A percentile compares a stretch with the other conserved stretches of the same genome.
Evolutionary conservation across 2,329 filamentous ascomycete genomes (phyloP).

Genomic region (Alternaria sp.): DNA sequence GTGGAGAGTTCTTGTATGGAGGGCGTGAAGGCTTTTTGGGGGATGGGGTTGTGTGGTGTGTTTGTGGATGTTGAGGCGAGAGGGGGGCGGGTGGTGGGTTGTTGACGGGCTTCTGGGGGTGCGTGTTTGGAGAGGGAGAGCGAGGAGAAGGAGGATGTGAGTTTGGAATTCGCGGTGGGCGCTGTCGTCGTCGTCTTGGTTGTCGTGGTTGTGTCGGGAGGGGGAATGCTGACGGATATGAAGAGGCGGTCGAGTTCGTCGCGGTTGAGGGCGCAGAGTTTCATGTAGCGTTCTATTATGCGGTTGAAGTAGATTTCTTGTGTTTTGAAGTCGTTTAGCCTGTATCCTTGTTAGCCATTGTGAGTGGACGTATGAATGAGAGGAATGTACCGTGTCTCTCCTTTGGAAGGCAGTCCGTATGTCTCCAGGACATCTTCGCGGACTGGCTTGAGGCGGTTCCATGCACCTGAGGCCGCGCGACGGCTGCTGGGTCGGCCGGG

Average conservation of each 20-base stretch:
- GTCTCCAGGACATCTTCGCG: slow-evolving; percentile 78
- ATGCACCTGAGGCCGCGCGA: slow-evolving; percentile 47
- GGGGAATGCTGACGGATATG: slow-evolving; percentile 61
- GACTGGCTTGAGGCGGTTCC: slow-evolving; percentile 68
- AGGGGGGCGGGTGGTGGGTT: not conserved
- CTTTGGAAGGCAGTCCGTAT: slow-evolving; percentile 88
- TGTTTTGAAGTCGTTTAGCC: slow-evolving; percentile 67
- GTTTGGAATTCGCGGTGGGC: slow-evolving; percentile 6
- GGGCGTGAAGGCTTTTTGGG: slow-evolving; percentile 35
- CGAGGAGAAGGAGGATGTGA: slow-evolving; percentile 20
- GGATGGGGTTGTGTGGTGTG: slow-evolving; percentile 30
- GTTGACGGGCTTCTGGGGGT: slow-evolving; percentile 4
- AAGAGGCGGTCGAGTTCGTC: slow-evolving; percentile 79
- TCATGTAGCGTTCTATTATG: slow-evolving; percentile 88
- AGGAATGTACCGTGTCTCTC: slow-evolving; percentile 73
- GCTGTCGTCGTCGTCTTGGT: slow-evolving; percentile 6
- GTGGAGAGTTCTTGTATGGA: slow-evolving; percentile 66
- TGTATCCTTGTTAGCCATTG: slow-evolving; percentile 30
- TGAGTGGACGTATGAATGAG: not conserved
- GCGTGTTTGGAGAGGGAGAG: slow-evolving; percentile 29
- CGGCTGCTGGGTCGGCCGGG: slow-evolving; percentile 43
- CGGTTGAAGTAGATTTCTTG: slow-evolving; percentile 88
- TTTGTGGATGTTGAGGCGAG: slow-evolving; percentile 1
- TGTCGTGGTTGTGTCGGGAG: not conserved
- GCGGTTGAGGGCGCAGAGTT: slow-evolving; percentile 79